Percentiles rank a stretch among this genome's conserved stretches.
Conservation (phyloP, 2,329 filamentous ascomycete genomes). For the Didymella arachidicola region DNA sequence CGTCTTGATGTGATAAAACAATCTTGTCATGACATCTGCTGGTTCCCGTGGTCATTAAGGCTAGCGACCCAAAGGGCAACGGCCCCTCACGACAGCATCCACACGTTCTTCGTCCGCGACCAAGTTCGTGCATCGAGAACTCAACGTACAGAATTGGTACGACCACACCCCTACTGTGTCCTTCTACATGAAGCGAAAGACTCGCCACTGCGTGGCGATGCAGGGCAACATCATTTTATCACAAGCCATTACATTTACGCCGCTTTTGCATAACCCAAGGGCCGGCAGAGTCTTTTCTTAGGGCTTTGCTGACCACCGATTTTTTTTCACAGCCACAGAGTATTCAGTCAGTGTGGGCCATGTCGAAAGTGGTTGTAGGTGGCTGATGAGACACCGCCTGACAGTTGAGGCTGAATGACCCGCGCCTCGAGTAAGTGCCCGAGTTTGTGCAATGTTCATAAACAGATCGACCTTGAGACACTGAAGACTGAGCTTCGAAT, state of each 20-base stretch:
- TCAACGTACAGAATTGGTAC: conserved; percentile 1
- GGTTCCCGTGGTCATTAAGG: neutral
- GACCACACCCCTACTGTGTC: neutral
- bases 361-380: neutral
- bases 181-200: neutral
- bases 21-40: neutral
- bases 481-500: neutral
- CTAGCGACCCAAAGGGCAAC: neutral
- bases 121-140: neutral
- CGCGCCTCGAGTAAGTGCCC: conserved; percentile 1
- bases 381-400: conserved; percentile 2
- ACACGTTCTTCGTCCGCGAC: neutral
- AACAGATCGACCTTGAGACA: neutral
- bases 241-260: neutral
- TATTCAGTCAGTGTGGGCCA: neutral
- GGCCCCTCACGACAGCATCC: neutral
- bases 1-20: neutral
- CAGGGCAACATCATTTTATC: neutral
- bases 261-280: neutral
- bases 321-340: neutral
- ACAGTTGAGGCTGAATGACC: neutral
- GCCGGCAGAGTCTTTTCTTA: neutral
- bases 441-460: neutral
- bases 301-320: neutral
- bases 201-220: neutral